These are phyloP conservation scores for Cytospora paraplurivora DNA, from an alignment of 2,329 filamentous ascomycete genomes.

Conservation along the genomic window DNA sequence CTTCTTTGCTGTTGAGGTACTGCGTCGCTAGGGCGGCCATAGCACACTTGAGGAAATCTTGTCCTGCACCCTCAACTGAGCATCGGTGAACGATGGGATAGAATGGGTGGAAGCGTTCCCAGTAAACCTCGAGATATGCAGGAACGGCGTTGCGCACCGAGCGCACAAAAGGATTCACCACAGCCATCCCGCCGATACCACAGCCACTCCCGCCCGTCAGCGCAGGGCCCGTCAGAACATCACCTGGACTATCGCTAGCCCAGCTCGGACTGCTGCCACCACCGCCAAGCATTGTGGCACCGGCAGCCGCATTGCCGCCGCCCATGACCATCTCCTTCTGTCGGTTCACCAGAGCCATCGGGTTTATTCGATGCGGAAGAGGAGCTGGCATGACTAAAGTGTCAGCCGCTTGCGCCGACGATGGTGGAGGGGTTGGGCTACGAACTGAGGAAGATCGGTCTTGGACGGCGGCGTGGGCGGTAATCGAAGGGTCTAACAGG, in stretches of 20 bases:
- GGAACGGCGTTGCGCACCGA: conserved; percentile 48
- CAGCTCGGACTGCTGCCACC: conserved; percentile 20
- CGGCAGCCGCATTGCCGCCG: conserved; percentile 11
- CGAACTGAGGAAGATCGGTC: conserved; percentile 49
- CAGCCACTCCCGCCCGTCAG: conserved; percentile 35
- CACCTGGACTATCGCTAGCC: conserved; percentile 15
- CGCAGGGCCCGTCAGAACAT: conserved; percentile 40
- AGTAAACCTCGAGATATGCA: conserved; percentile 55
- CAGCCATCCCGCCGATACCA: conserved; percentile 28
- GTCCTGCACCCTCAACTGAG: conserved; percentile 45
- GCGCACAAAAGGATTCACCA: conserved; percentile 40
- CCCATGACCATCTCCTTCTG: conserved; percentile 45
- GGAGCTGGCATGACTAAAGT: conserved; percentile 50
- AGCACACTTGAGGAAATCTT: conserved; percentile 52
- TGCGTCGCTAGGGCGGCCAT: conserved; percentile 62
- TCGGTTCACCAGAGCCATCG: conserved; percentile 42
- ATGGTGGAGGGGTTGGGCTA: conserved; percentile 51
- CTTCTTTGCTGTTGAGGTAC: conserved; percentile 49
- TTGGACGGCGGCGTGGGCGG: conserved; percentile 34
- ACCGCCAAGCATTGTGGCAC: conserved; percentile 4
- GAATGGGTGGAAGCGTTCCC: conserved; percentile 51
- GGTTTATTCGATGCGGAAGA: conserved; percentile 41
- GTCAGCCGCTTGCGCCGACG: conserved; percentile 50
- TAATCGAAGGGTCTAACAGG: conserved; percentile 24
- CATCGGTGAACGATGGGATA: conserved; percentile 55